A percentile compares a stretch with the other conserved stretches of the same genome.
phyloP scores from a whole-genome alignment of 108 stramenopile genomes.

The Aurantiochytrium sp. region DNA sequence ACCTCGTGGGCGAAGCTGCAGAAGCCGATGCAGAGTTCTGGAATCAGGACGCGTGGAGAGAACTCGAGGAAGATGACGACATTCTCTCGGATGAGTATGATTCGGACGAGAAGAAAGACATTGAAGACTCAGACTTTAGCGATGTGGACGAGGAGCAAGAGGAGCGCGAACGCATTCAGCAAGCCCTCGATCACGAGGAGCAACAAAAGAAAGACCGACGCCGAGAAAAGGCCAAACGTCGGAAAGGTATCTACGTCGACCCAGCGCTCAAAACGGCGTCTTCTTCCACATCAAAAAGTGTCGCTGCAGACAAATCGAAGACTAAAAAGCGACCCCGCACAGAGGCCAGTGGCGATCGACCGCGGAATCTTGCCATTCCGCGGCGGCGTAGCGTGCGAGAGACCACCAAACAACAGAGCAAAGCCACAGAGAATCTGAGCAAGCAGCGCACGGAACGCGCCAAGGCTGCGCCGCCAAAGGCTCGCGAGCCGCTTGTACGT shows the following conservation, averaged over 20 bases:
- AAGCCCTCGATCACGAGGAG: conserved; percentile 3
- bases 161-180: conserved; percentile 34
- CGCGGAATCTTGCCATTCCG: conserved; percentile 19
- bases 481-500: conserved; percentile 16
- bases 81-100: conserved; percentile 28
- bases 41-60: conserved; percentile 42
- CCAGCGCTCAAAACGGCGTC: not conserved
- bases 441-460: conserved; percentile 21
- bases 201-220: not conserved
- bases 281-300: too few relatives aligned
- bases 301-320: too few relatives aligned
- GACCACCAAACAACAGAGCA: not conserved
- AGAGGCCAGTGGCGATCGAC: conserved; percentile 6
- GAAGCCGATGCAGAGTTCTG: conserved; percentile 45
- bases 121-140: not conserved
- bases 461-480: not conserved
- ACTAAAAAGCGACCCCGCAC: not conserved
- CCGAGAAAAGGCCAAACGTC: not conserved
- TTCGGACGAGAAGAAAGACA: conserved; percentile 16
- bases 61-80: conserved; percentile 30
- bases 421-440: not conserved
- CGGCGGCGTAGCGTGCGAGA: not conserved
- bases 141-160: conserved; percentile 31
- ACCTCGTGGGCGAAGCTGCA: conserved; percentile 36
- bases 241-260: not conserved